Conservation (phyloP, 2,329 filamentous ascomycete genomes). For the Aschersonia sp. region DNA sequence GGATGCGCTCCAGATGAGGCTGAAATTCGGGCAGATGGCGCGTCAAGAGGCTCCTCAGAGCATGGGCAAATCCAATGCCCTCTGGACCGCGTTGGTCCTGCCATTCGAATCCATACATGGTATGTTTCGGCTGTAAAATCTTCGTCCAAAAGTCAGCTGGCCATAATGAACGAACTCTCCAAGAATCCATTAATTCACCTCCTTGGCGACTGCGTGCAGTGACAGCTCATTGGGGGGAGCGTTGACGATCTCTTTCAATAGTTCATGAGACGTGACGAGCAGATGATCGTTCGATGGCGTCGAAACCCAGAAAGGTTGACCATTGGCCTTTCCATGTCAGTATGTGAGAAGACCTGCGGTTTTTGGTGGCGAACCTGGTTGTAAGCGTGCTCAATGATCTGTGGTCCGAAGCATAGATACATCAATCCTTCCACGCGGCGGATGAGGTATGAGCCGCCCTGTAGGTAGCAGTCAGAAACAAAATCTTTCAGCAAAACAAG, state of each 20-base stretch:
- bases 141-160: background rate
- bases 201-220: background rate
- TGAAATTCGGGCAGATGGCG: slow-evolving; percentile 1
- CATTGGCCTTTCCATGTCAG: background rate
- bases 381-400: no score
- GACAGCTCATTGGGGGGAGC: background rate
- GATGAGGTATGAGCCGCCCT: no score
- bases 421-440: no score
- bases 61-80: slow-evolving; percentile 4
- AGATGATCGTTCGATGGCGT: background rate
- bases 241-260: background rate
- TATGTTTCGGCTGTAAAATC: slow-evolving; percentile 4
- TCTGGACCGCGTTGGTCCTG: slow-evolving; percentile 3
- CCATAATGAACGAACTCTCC: background rate
- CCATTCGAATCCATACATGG: slow-evolving; percentile 4
- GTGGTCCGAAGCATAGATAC: no score
- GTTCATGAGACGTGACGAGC: background rate
- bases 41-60: slow-evolving; percentile 3
- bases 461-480: no score
- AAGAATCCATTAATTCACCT: background rate
- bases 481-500: no score
- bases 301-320: background rate
- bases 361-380: no score
- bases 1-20: background rate
- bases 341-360: no score